These are phyloP conservation scores for Phaeosphaeria sp. DNA, from an alignment of 2,329 filamentous ascomycete species.

Conservation along the genomic window DNA sequence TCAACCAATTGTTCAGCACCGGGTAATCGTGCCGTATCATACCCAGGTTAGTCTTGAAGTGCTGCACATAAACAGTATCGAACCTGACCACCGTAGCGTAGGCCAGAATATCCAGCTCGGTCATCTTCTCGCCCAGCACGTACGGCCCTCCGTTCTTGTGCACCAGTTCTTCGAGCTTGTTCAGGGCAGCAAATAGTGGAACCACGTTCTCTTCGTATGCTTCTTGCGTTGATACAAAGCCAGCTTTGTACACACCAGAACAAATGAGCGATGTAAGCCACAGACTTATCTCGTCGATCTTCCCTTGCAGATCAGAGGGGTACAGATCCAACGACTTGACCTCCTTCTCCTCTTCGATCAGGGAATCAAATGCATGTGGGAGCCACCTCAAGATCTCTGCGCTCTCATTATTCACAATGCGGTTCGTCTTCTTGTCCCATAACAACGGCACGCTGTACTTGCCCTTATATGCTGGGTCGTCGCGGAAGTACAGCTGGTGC, in stretches of 20 bases:
- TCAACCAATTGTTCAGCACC: conserved; percentile 66
- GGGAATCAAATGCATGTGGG: conserved; percentile 61
- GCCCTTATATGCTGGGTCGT: conserved; percentile 66
- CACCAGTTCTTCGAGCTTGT: conserved; percentile 62
- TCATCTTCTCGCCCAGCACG: conserved; percentile 62
- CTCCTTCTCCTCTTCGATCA: conserved; percentile 52
- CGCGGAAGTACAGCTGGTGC: conserved; percentile 69
- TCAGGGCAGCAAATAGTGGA: conserved; percentile 65
- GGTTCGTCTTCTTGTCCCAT: conserved; percentile 65
- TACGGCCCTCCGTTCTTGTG: conserved; percentile 60
- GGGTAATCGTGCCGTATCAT: conserved; percentile 68
- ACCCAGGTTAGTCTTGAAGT: conserved; percentile 71
- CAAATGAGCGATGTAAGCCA: conserved; percentile 67
- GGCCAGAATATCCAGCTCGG: conserved; percentile 65
- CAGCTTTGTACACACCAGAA: conserved; percentile 67
- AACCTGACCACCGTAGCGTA: conserved; percentile 67
- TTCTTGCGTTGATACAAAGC: conserved; percentile 64
- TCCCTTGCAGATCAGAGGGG: conserved; percentile 53
- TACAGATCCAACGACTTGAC: conserved; percentile 60
- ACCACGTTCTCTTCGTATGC: conserved; percentile 63
- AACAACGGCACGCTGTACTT: conserved; percentile 67
- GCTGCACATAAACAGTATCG: conserved; percentile 68
- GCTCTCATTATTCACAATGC: conserved; percentile 68
- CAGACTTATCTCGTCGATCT: conserved; percentile 61
- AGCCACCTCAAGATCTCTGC: conserved; percentile 65